Percentiles rank a stretch among this genome's conserved stretches.
Conservation (phyloP, 2,329 filamentous ascomycete genomes). For the Raffaelea deltoideospora region DNA sequence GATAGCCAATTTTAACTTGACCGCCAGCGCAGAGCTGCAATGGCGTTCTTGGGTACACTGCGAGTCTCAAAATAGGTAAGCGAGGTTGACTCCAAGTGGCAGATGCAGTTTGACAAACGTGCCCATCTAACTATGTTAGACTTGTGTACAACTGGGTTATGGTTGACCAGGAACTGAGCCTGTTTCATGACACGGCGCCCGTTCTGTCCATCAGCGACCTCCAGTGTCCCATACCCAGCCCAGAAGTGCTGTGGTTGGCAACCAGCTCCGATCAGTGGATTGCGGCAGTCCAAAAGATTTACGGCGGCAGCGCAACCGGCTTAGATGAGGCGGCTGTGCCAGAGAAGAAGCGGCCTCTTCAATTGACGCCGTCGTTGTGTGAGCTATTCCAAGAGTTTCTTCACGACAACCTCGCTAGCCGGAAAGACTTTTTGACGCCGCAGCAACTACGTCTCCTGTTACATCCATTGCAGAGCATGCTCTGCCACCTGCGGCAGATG, state of each 20-base stretch:
- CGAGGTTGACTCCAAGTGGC: conserved; percentile 12
- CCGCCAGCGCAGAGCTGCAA: conserved; percentile 29
- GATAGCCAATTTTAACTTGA: conserved; percentile 26
- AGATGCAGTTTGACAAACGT: too few relatives aligned
- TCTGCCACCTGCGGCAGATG: conserved; percentile 50
- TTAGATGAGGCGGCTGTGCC: conserved; percentile 4
- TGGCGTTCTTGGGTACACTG: conserved; percentile 52
- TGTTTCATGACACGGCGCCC: conserved; percentile 49
- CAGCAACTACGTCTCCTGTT: conserved; percentile 51
- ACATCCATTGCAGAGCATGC: conserved; percentile 50
- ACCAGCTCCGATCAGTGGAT: conserved; percentile 44
- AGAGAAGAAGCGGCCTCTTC: conserved; percentile 34
- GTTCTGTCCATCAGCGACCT: conserved; percentile 52
- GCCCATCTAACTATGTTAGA: too few relatives aligned
- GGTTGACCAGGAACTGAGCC: conserved; percentile 55
- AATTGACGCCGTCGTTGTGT: conserved; percentile 40
- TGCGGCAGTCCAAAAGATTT: conserved; percentile 40
- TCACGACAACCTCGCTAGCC: conserved; percentile 41
- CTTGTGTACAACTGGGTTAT: conserved; percentile 64
- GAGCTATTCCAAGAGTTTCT: conserved; percentile 55
- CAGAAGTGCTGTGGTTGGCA: conserved; percentile 49
- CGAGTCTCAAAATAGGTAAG: conserved; percentile 47
- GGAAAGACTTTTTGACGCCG: conserved; percentile 28
- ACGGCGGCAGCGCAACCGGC: conserved; percentile 29
- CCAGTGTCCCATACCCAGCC: conserved; percentile 44